Evolutionary conservation across 306 rosid species (phyloP).

Genomic region (Glycine latifolia): DNA sequence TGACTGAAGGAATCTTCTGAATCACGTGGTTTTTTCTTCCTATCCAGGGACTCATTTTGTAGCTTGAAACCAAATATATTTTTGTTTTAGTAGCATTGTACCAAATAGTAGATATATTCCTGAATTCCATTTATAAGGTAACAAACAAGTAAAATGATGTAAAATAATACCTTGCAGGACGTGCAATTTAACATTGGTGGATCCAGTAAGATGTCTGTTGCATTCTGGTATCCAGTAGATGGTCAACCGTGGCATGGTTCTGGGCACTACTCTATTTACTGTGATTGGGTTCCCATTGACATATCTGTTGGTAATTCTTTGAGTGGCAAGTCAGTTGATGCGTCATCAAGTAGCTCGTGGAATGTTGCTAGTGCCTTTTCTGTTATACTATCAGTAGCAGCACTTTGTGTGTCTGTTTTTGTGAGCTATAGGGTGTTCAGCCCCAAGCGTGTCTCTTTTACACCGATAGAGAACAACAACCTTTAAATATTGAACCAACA

Average conservation of each 20-base stretch:
- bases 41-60: background rate
- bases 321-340: constrained; percentile 25
- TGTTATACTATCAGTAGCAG: constrained; percentile 78
- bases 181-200: constrained; percentile 83
- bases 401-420: constrained; percentile 82
- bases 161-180: constrained; percentile 75
- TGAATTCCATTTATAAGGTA: constrained; percentile 28
- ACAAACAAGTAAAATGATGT: constrained; percentile 35
- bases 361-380: constrained; percentile 77
- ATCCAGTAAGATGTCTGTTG: constrained; percentile 86
- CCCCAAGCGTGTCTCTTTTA: constrained; percentile 57
- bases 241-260: constrained; percentile 90
- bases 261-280: constrained; percentile 83
- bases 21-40: constrained; percentile 16
- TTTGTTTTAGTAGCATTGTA: constrained; percentile 21
- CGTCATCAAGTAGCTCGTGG: constrained; percentile 60
- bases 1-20: constrained; percentile 29
- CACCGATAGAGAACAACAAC: constrained; percentile 64
- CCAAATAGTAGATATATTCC: background rate
- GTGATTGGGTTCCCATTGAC: constrained; percentile 91
- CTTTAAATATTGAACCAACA: constrained; percentile 61
- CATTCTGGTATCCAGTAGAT: constrained; percentile 92
- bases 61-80: background rate
- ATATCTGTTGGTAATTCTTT: constrained; percentile 60
- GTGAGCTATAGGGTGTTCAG: constrained; percentile 68